Percentiles rank a stretch among this genome's conserved stretches.
These are phyloP conservation scores for Phialophora tarda DNA, from an alignment of 2,329 filamentous ascomycete species.

Conservation along the genomic window DNA sequence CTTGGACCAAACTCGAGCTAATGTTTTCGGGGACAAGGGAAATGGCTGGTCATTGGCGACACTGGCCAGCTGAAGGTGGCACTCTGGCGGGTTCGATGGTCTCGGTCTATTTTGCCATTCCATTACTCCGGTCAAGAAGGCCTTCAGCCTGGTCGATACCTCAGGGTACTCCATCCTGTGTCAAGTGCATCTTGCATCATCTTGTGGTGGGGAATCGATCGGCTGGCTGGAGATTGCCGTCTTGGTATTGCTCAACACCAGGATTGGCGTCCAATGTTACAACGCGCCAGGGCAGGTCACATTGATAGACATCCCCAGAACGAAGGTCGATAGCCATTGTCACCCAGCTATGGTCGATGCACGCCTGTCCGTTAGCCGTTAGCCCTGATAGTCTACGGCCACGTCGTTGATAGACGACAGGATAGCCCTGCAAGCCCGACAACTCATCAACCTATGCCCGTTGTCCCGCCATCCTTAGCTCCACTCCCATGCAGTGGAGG, in stretches of 20 bases:
- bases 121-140: neutral
- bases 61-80: neutral
- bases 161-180: neutral
- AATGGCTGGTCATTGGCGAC: neutral
- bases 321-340: neutral
- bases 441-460: neutral
- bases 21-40: neutral
- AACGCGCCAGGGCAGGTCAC: conserved; percentile 15
- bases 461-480: neutral
- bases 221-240: conserved; percentile 13
- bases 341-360: neutral
- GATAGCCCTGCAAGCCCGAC: neutral
- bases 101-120: neutral
- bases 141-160: neutral
- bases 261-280: conserved; percentile 21
- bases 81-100: neutral
- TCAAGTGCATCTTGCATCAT: conserved; percentile 8
- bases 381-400: neutral
- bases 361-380: neutral
- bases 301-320: conserved; percentile 18
- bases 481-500: neutral
- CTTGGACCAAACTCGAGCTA: conserved; percentile 7
- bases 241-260: conserved; percentile 9
- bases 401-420: neutral
- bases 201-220: conserved; percentile 5